These are phyloP conservation scores for Acidomyces sp. DNA, from an alignment of 495 filamentous ascomycete species.

Conservation along the genomic window DNA sequence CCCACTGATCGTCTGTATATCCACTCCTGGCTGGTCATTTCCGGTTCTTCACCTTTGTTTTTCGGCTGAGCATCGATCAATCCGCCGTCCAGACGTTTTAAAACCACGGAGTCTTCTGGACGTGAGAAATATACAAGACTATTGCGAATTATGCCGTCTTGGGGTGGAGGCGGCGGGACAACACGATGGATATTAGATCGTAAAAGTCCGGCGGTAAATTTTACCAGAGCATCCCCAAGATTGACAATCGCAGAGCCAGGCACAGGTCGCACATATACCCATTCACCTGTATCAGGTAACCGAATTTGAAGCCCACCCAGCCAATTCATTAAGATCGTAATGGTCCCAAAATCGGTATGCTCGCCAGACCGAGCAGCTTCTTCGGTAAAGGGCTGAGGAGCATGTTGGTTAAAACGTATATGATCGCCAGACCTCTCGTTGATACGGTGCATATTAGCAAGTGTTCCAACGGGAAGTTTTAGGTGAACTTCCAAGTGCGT, in stretches of 20 bases:
- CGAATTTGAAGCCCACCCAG: conserved; percentile 47
- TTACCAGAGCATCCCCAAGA: conserved; percentile 51
- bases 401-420: conserved; percentile 39
- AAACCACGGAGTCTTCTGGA: conserved; percentile 42
- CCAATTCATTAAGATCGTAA: conserved; percentile 50
- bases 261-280: conserved; percentile 48
- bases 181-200: conserved; percentile 52
- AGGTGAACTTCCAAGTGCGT: conserved; percentile 12
- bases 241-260: conserved; percentile 49
- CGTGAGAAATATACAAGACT: conserved; percentile 52
- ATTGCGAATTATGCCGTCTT: conserved; percentile 38
- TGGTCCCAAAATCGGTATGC: conserved; percentile 33
- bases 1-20: conserved; percentile 7
- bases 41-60: conserved; percentile 4
- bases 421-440: conserved; percentile 34
- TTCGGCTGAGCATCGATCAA: conserved; percentile 24
- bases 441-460: conserved; percentile 22
- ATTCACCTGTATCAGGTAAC: conserved; percentile 29
- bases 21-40: conserved; percentile 16
- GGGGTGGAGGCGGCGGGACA: conserved; percentile 41
- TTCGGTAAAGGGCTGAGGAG: conserved; percentile 17
- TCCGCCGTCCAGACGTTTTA: conserved; percentile 34
- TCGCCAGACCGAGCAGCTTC: conserved; percentile 1
- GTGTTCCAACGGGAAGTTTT: conserved; percentile 8
- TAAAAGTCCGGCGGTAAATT: conserved; percentile 48